phyloP scores from a whole-genome alignment of 2,329 filamentous ascomycete species.

The Claviceps quebecensis region DNA sequence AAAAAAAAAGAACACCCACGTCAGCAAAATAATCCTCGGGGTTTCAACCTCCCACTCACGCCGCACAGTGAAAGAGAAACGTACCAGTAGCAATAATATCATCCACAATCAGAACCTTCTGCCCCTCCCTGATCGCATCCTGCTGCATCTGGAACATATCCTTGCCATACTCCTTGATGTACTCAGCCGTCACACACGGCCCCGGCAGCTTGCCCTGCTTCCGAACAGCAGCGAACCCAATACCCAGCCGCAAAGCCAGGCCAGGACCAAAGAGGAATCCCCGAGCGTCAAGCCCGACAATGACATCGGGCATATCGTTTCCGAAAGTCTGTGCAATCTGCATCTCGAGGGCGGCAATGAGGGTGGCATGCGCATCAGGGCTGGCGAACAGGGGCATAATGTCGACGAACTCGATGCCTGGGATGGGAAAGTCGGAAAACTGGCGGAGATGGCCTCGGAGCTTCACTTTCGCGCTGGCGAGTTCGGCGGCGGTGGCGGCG shows the following conservation, averaged over 20 bases:
- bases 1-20: not conserved
- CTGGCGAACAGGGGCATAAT: conserved; percentile 92
- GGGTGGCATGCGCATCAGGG: conserved; percentile 55
- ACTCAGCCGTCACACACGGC: conserved; percentile 69
- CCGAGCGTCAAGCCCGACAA: conserved; percentile 85
- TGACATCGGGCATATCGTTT: conserved; percentile 60
- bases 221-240: conserved; percentile 81
- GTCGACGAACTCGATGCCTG: conserved; percentile 92
- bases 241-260: conserved; percentile 68
- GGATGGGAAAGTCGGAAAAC: conserved; percentile 82
- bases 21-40: not conserved
- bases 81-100: conserved; percentile 97
- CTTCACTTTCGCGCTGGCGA: conserved; percentile 55
- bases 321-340: conserved; percentile 55
- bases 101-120: conserved; percentile 87
- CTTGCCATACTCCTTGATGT: conserved; percentile 89
- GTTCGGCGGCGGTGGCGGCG: conserved; percentile 48
- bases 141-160: conserved; percentile 95
- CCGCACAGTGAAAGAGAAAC: conserved; percentile 16
- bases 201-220: conserved; percentile 96
- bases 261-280: conserved; percentile 92
- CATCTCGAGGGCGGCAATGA: conserved; percentile 75
- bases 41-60: not conserved
- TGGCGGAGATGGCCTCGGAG: conserved; percentile 63
- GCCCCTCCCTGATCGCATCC: conserved; percentile 68